Percentiles rank a stretch among this genome's conserved stretches.
phyloP scores from a whole-genome alignment of 805 yeast genomes.

The Cyberlindnera bimundalis region DNA sequence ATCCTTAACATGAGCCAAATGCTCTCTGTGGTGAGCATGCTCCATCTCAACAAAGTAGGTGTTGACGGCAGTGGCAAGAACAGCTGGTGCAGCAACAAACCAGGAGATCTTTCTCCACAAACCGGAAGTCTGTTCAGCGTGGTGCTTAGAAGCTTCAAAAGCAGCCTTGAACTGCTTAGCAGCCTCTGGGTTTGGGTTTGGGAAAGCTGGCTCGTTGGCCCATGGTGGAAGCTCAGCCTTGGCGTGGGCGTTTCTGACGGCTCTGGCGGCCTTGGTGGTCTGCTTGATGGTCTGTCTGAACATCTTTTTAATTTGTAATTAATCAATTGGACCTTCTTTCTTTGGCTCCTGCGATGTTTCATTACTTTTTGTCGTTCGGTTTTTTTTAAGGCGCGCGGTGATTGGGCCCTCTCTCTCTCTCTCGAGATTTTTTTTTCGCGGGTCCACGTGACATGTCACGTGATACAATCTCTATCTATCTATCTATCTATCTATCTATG shows the following conservation, averaged over 20 bases:
- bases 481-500: too few relatives aligned
- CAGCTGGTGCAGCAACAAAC: slow-evolving; percentile 79
- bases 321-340: too few relatives aligned
- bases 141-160: slow-evolving; percentile 65
- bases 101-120: slow-evolving; percentile 85
- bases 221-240: slow-evolving; percentile 36
- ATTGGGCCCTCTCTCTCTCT: slow-evolving; percentile 11
- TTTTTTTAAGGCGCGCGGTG: slow-evolving; percentile 16
- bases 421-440: too few relatives aligned
- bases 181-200: slow-evolving; percentile 40
- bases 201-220: slow-evolving; percentile 47
- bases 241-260: slow-evolving; percentile 22
- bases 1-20: slow-evolving; percentile 64
- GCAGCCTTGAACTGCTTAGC: slow-evolving; percentile 64
- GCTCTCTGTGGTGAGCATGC: slow-evolving; percentile 89
- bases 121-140: slow-evolving; percentile 70
- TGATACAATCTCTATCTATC: not conserved
- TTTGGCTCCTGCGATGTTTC: too few relatives aligned
- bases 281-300: slow-evolving; percentile 37
- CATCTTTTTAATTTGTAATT: slow-evolving; percentile 30
- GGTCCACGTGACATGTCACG: not conserved
- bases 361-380: slow-evolving; percentile 12
- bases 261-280: slow-evolving; percentile 22
- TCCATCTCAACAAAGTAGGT: slow-evolving; percentile 78
- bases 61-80: slow-evolving; percentile 71